Evolutionary conservation across 495 filamentous ascomycete genomes (phyloP).

Genomic region (Penicillium tannophilum): DNA sequence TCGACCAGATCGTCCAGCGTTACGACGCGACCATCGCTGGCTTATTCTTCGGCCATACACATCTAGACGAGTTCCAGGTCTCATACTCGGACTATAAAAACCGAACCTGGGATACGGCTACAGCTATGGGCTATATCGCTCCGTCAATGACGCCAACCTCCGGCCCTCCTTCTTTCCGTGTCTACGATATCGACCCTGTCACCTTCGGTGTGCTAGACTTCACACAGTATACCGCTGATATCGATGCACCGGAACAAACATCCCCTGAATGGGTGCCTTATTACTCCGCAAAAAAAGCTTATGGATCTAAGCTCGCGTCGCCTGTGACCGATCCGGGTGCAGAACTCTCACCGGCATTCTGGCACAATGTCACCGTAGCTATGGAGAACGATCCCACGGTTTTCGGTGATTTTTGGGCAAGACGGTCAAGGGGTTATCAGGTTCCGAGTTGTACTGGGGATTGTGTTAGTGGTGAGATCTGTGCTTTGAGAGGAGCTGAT

Average conservation of each 20-base stretch:
- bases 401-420: constrained; percentile 42
- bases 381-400: constrained; percentile 37
- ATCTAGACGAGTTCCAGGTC: constrained; percentile 57
- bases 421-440: constrained; percentile 40
- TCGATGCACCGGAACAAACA: constrained; percentile 37
- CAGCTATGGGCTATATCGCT: constrained; percentile 51
- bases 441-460: constrained; percentile 32
- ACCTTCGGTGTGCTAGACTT: constrained; percentile 56
- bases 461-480: constrained; percentile 44
- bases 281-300: constrained; percentile 56
- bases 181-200: constrained; percentile 58
- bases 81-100: constrained; percentile 49
- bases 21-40: constrained; percentile 56
- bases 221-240: constrained; percentile 56
- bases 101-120: constrained; percentile 39
- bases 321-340: constrained; percentile 32
- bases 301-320: constrained; percentile 47
- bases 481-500: constrained; percentile 42
- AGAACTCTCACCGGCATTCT: constrained; percentile 58
- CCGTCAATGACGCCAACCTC: constrained; percentile 56
- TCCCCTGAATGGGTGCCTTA: constrained; percentile 51
- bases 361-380: constrained; percentile 57
- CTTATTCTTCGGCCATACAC: constrained; percentile 61
- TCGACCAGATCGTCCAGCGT: constrained; percentile 56
- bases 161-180: constrained; percentile 55